Evolutionary conservation across 2,329 filamentous ascomycete genomes (phyloP).

Genomic region (Ophiocordyceps polyrhachis-furcata): DNA sequence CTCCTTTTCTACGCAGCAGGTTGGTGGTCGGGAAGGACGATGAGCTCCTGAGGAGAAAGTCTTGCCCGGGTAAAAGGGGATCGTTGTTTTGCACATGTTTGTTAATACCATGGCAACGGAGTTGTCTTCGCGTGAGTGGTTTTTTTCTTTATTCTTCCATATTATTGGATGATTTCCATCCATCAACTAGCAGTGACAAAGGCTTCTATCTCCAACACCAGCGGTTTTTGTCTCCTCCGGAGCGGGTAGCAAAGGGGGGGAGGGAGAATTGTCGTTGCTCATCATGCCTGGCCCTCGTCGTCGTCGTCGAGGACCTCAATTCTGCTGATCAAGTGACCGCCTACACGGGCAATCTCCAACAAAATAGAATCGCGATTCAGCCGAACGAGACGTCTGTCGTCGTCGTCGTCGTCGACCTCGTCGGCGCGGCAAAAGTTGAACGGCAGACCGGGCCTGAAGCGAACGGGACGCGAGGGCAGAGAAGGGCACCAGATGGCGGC

Average conservation of each 20-base stretch:
- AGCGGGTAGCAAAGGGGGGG: no score
- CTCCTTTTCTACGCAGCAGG: slow-evolving; percentile 59
- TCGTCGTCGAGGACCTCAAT: slow-evolving; percentile 30
- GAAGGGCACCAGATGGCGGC: slow-evolving; percentile 40
- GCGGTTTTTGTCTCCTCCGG: no score
- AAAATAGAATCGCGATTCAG: slow-evolving; percentile 51
- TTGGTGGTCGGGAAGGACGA: slow-evolving; percentile 23
- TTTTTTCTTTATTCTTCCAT: neutral
- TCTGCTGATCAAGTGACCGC: slow-evolving; percentile 46
- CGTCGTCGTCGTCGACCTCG: slow-evolving; percentile 7
- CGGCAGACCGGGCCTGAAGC: slow-evolving; percentile 52
- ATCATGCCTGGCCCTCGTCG: slow-evolving; percentile 1
- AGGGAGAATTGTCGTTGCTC: neutral
- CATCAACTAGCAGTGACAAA: neutral
- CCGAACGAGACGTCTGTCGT: slow-evolving; percentile 30
- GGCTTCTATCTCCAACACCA: neutral
- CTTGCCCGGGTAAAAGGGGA: slow-evolving; percentile 1
- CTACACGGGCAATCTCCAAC: slow-evolving; percentile 52
- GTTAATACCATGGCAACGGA: slow-evolving; percentile 21
- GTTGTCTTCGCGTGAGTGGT: slow-evolving; percentile 3
- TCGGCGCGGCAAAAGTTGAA: slow-evolving; percentile 30
- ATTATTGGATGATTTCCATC: neutral
- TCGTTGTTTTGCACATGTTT: slow-evolving; percentile 6
- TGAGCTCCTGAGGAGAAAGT: neutral
- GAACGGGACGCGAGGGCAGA: slow-evolving; percentile 19